Percentiles rank a stretch among this genome's conserved stretches.
phyloP scores from a whole-genome alignment of 2,329 filamentous ascomycete genomes.

The Fonsecaea erecta region DNA sequence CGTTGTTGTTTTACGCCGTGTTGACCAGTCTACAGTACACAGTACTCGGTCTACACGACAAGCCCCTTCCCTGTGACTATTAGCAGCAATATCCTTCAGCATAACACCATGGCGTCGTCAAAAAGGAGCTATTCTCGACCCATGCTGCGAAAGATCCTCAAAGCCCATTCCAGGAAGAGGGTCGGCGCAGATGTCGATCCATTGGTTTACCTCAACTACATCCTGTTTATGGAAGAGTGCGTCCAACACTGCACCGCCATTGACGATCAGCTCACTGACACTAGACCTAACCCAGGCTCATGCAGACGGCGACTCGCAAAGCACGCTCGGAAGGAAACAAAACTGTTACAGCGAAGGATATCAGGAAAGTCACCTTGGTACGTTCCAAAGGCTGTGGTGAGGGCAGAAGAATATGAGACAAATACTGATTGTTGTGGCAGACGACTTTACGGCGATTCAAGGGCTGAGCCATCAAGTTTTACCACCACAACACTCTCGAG shows the following conservation, averaged over 20 bases:
- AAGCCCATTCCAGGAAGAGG: constrained; percentile 80
- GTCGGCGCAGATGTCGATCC: constrained; percentile 86
- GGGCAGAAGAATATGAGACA: background rate
- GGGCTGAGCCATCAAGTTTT: constrained; percentile 21
- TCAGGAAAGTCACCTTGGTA: constrained; percentile 78
- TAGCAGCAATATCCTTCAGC: background rate
- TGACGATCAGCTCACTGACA: background rate
- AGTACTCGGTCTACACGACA: background rate
- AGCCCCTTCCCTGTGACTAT: background rate
- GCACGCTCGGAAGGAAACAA: constrained; percentile 75
- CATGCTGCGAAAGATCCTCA: constrained; percentile 86
- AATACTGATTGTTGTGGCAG: constrained; percentile 13
- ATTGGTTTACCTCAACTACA: constrained; percentile 82
- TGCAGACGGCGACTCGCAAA: constrained; percentile 79
- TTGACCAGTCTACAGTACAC: no score
- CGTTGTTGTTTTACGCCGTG: no score
- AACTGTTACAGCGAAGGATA: constrained; percentile 72
- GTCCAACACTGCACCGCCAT: background rate
- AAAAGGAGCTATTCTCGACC: constrained; percentile 82
- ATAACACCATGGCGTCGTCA: constrained; percentile 59
- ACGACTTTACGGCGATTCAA: constrained; percentile 32
- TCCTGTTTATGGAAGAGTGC: constrained; percentile 74
- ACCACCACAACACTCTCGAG: background rate
- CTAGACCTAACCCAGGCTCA: constrained; percentile 58
- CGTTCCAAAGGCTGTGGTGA: constrained; percentile 38